Evolutionary conservation across 192 early-diverging fungal species (phyloP), one percentile per base, ranked within the genome.

Genomic region (Allomyces javanicus): DNA sequence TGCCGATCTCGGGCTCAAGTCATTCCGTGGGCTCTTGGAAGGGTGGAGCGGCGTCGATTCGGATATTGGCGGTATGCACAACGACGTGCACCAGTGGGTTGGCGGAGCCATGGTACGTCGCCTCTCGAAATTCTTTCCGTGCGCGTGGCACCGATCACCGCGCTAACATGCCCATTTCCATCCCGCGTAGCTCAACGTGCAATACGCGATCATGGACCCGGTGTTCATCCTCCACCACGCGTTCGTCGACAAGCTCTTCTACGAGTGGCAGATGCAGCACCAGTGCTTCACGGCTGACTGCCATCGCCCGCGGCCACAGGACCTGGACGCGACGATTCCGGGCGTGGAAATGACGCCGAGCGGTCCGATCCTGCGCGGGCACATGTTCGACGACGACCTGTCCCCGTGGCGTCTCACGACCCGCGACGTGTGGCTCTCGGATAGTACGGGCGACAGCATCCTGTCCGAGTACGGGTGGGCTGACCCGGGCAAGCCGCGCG

Each of bases 141-240:
- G 26, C 26, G 26, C 4, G 26, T 4, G 26, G 33, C 33, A 9
- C 33, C 7, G 33, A 40, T 40, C 33, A 40, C 2, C 2, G 7
- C 2, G 7, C 33, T 40, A 7, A 40, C 7, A 3, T 40, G 33
- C 33, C 33, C 33, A 0, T 9, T 9, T 9, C 33, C 33, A 26
- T 26, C 26, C 26, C 4, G 33, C 5, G 33, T 40, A 40, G 33
- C 50, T 58, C 50, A 58, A 58, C 21, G 50, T 58, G 17, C 50
- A n/a, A 73, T 79, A 74, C 72, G 77, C 80, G 25, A 71, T 78
- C 44, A 78, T 78, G 68, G 85, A 86, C 69, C 81, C 80, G 62
- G 72, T 81, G 67, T 86, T 86, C 72, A 84, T 77, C 67, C 67
- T 86, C 33, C 82, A 86, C 69, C 85, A 86, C 71, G 74, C 75